phyloP scores from a whole-genome alignment of 108 stramenopile species.

The Discostella stelligeroides region DNA sequence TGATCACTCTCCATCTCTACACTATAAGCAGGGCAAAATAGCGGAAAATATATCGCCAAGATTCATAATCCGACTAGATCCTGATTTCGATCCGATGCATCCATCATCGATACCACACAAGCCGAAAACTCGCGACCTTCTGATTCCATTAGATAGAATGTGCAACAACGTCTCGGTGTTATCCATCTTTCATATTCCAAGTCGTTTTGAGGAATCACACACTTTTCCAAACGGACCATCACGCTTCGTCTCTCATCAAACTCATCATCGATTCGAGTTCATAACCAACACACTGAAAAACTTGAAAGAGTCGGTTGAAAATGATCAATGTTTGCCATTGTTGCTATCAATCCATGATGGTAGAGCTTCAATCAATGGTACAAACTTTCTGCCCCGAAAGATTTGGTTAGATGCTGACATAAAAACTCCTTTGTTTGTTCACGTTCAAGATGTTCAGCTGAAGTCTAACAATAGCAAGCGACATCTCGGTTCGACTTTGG shows the following conservation, averaged over 20 bases:
- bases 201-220: constrained; percentile 19
- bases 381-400: constrained; percentile 17
- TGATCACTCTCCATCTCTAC: neutral
- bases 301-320: constrained; percentile 5
- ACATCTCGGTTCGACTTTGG: neutral
- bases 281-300: constrained; percentile 15
- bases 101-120: neutral
- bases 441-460: neutral
- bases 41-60: neutral
- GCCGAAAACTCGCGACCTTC: neutral
- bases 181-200: constrained; percentile 8
- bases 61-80: constrained; percentile 24
- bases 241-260: neutral
- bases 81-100: constrained; percentile 16
- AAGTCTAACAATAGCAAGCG: neutral
- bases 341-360: constrained; percentile 9
- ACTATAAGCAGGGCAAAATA: neutral
- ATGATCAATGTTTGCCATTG: constrained; percentile 8
- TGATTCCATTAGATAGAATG: constrained; percentile 4
- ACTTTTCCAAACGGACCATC: neutral
- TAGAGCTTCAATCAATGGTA: neutral
- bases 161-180: constrained; percentile 10
- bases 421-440: neutral
- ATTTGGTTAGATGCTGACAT: constrained; percentile 19
- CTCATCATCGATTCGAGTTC: constrained; percentile 13